These are phyloP conservation scores for Exophiala sideris DNA, from an alignment of 2,329 filamentous ascomycete genomes.

Conservation along the genomic window DNA sequence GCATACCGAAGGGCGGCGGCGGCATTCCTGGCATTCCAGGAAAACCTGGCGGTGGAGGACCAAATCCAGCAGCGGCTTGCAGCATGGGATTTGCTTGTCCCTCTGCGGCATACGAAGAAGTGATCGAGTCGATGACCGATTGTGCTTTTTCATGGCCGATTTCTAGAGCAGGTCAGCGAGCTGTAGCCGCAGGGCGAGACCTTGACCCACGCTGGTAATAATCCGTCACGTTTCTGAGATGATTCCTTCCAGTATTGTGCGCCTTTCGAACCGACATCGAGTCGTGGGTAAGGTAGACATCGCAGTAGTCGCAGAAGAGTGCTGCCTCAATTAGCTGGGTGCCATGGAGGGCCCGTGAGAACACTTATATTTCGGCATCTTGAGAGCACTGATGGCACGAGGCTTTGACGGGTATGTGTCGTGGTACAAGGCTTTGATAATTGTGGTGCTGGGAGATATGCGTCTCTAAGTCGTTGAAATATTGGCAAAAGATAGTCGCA, in stretches of 20 bases:
- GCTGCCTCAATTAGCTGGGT: slow-evolving; percentile 39
- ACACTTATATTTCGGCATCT: slow-evolving; percentile 83
- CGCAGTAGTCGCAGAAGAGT: slow-evolving; percentile 96
- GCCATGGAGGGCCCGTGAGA: slow-evolving; percentile 11
- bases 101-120: slow-evolving; percentile 89
- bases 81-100: slow-evolving; percentile 90
- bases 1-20: slow-evolving; percentile 59
- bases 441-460: background rate
- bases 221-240: slow-evolving; percentile 93
- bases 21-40: slow-evolving; percentile 47
- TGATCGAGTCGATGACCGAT: slow-evolving; percentile 97
- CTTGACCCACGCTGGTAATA: slow-evolving; percentile 81
- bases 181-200: background rate
- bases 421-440: background rate
- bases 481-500: no score
- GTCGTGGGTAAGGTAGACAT: slow-evolving; percentile 99
- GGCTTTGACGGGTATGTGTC: no score
- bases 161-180: slow-evolving; percentile 53
- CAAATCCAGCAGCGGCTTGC: slow-evolving; percentile 46
- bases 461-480: no score
- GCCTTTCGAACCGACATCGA: slow-evolving; percentile 99
- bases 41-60: slow-evolving; percentile 60
- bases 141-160: slow-evolving; percentile 99
- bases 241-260: slow-evolving; percentile 94
- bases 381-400: slow-evolving; percentile 31